Conservation (phyloP, 2,329 filamentous ascomycete genomes). For the Fusarium metavorans region DNA sequence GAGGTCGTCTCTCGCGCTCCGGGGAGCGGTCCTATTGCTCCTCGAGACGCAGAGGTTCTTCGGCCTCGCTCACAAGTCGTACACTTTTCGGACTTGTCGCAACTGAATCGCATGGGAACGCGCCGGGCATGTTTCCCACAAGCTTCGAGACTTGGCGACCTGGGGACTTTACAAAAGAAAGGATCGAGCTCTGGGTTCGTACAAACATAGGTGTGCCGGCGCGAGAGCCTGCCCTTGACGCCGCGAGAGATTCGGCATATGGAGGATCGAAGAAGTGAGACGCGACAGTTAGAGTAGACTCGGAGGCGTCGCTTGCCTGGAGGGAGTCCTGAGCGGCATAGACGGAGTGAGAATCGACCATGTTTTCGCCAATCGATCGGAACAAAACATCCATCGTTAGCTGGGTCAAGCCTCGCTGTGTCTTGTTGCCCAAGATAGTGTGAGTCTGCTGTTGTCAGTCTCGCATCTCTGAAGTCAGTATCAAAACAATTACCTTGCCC, state of each 20-base stretch:
- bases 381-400: conserved; percentile 92
- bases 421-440: conserved; percentile 90
- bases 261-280: conserved; percentile 82
- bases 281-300: conserved; percentile 81
- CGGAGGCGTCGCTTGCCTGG: conserved; percentile 81
- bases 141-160: conserved; percentile 30
- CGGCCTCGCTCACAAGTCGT: conserved; percentile 55
- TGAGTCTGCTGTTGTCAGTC: conserved; percentile 74
- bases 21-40: conserved; percentile 48
- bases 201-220: conserved; percentile 78
- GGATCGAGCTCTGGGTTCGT: conserved; percentile 57
- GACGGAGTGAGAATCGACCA: conserved; percentile 71
- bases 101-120: conserved; percentile 47
- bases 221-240: conserved; percentile 71
- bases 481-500: conserved; percentile 77
- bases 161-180: conserved; percentile 46
- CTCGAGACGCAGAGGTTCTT: conserved; percentile 39
- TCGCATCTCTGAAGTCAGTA: not conserved
- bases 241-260: conserved; percentile 73
- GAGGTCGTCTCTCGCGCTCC: conserved; percentile 30
- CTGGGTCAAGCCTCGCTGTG: conserved; percentile 90
- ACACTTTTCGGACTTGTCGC: conserved; percentile 57
- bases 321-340: conserved; percentile 79
- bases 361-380: conserved; percentile 78
- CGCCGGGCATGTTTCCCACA: conserved; percentile 38